These are phyloP conservation scores for Metrosideros polymorpha DNA, from an alignment of 441 rosid genomes.

Conservation along the genomic window DNA sequence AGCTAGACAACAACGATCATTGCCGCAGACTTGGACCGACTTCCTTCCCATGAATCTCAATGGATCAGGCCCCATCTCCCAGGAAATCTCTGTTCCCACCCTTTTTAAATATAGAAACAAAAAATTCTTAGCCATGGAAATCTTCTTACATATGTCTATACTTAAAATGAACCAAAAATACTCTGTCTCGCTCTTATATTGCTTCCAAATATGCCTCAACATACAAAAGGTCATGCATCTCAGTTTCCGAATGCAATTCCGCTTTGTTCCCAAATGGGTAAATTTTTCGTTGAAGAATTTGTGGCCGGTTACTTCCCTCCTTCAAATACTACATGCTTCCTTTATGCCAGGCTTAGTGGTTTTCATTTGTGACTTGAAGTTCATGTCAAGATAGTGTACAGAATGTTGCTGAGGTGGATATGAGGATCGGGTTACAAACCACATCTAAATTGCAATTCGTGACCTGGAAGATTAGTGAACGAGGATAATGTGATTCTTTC, in stretches of 20 bases:
- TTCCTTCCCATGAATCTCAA: no score
- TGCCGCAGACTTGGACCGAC: no score
- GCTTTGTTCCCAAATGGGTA: not conserved
- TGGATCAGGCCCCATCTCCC: not conserved
- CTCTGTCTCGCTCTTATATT: accelerated
- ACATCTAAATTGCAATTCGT: not conserved
- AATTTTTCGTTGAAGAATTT: not conserved
- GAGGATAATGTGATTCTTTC: not conserved
- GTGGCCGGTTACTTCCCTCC: not conserved
- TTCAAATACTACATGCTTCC: not conserved
- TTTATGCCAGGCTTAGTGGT: not conserved
- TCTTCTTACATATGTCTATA: not conserved
- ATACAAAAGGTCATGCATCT: not conserved
- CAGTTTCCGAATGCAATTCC: not conserved
- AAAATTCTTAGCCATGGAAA: no score
- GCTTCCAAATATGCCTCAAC: not conserved
- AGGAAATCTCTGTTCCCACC: no score
- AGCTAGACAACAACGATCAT: no score
- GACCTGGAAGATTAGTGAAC: not conserved
- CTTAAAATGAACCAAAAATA: not conserved
- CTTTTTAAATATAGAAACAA: no score
- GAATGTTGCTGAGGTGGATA: not conserved
- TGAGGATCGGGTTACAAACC: not conserved
- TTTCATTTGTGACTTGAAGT: not conserved
- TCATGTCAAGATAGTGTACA: not conserved